Evolutionary conservation across 805 yeast genomes (phyloP).

Genomic region (Sporopachydermia quercuum): DNA sequence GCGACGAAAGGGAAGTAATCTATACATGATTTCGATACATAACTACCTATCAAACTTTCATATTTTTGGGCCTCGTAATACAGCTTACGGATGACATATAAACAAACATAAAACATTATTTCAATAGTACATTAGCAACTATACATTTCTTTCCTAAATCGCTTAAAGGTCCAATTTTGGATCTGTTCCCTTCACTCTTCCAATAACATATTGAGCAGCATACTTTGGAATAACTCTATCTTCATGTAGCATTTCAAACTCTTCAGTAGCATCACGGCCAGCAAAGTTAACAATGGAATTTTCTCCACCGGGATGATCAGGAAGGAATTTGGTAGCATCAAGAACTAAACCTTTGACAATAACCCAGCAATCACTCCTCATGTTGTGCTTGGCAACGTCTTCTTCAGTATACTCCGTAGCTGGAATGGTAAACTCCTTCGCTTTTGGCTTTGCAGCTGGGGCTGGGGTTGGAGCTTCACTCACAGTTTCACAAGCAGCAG

Average conservation of each 20-base stretch:
- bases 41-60: no score
- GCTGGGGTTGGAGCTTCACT: slow-evolving; percentile 6
- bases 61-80: no score
- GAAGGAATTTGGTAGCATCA: slow-evolving; percentile 30
- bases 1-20: no score
- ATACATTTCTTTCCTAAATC: no score
- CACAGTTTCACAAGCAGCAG: slow-evolving; percentile 3
- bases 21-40: no score
- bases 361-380: slow-evolving; percentile 35
- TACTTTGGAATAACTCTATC: slow-evolving; percentile 37
- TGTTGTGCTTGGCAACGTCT: slow-evolving; percentile 34
- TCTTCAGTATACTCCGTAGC: slow-evolving; percentile 23
- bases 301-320: slow-evolving; percentile 46
- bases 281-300: slow-evolving; percentile 35
- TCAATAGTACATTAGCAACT: no score
- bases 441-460: slow-evolving; percentile 6
- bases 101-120: no score
- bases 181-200: slow-evolving; percentile 31
- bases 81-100: no score
- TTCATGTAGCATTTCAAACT: slow-evolving; percentile 39
- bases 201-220: slow-evolving; percentile 33
- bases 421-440: slow-evolving; percentile 26
- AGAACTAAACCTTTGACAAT: slow-evolving; percentile 34
- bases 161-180: slow-evolving; percentile 25
- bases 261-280: slow-evolving; percentile 34